phyloP scores from a whole-genome alignment of 768 basidiomycete genomes.

The Cyathus striatus region DNA sequence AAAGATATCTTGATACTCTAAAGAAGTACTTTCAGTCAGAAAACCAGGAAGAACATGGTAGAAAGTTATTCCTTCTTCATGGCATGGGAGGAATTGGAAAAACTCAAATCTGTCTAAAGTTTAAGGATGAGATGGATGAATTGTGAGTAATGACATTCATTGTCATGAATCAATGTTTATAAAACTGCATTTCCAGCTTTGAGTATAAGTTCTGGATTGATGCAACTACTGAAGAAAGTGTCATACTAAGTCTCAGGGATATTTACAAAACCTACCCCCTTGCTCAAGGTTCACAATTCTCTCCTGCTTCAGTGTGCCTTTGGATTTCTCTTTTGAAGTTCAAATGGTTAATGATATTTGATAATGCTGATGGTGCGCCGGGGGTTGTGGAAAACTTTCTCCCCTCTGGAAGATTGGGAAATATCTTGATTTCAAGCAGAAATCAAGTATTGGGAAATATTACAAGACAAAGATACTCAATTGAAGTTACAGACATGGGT shows the following conservation, averaged over 20 bases:
- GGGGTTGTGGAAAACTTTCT: constrained; percentile 5
- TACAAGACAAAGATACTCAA: background rate
- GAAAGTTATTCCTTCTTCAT: background rate
- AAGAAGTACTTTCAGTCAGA: background rate
- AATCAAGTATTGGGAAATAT: constrained; percentile 2
- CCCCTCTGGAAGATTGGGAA: constrained; percentile 8
- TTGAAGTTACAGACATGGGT: background rate
- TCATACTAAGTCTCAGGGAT: constrained; percentile 6
- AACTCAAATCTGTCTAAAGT: constrained; percentile 2
- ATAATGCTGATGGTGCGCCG: constrained; percentile 9
- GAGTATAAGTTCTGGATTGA: constrained; percentile 17
- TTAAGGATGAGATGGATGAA: constrained; percentile 1
- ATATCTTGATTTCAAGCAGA: constrained; percentile 10
- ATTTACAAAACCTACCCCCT: constrained; percentile 1
- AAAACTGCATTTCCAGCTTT: constrained; percentile 6
- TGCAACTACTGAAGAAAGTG: constrained; percentile 11
- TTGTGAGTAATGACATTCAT: background rate
- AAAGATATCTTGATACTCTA: background rate
- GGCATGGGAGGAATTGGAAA: constrained; percentile 1
- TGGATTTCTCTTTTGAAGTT: background rate
- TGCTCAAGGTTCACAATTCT: constrained; percentile 4
- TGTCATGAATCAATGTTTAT: background rate
- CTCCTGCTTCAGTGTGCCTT: background rate
- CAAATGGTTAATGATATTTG: constrained; percentile 12
- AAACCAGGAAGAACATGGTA: background rate